A percentile compares a stretch with the other conserved stretches of the same genome.
These are phyloP conservation scores for Combretum micranthum DNA, from an alignment of 345 rosid genomes.

Conservation along the genomic window DNA sequence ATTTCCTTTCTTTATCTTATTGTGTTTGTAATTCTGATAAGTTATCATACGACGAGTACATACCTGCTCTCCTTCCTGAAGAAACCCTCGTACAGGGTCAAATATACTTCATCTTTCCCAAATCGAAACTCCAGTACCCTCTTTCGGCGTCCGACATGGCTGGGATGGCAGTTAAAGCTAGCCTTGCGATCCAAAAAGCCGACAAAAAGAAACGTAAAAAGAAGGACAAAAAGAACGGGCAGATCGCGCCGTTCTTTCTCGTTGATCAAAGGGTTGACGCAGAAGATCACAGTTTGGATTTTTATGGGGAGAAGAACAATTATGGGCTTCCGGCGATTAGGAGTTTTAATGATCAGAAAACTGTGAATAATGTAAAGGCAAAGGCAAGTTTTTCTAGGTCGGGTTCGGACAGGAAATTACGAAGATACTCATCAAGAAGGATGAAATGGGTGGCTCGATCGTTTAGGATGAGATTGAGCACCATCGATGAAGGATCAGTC, in stretches of 20 bases:
- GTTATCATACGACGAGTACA: constrained; percentile 6
- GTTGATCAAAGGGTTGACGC: not conserved
- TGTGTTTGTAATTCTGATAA: constrained; percentile 5
- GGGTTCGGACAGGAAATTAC: constrained; percentile 47
- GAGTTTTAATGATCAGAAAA: not conserved
- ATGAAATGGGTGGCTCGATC: constrained; percentile 74
- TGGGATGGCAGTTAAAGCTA: constrained; percentile 85
- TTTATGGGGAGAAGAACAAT: not conserved
- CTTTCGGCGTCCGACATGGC: constrained; percentile 85
- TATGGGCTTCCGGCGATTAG: not conserved
- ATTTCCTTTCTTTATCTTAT: constrained; percentile 14
- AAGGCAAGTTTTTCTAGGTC: constrained; percentile 31
- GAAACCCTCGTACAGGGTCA: constrained; percentile 36
- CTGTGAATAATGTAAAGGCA: not conserved
- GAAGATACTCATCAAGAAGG: constrained; percentile 50
- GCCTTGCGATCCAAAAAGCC: constrained; percentile 55
- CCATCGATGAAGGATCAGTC: constrained; percentile 67
- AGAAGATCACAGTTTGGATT: not conserved
- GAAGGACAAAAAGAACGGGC: constrained; percentile 24
- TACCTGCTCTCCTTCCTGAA: constrained; percentile 9
- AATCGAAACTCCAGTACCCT: constrained; percentile 52
- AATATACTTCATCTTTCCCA: constrained; percentile 66
- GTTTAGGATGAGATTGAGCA: constrained; percentile 54
- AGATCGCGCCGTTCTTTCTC: constrained; percentile 43
- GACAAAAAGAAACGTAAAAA: constrained; percentile 17